phyloP scores from a whole-genome alignment of 202 grass and related monocot species.

The Dendrocalamus latiflorus region DNA sequence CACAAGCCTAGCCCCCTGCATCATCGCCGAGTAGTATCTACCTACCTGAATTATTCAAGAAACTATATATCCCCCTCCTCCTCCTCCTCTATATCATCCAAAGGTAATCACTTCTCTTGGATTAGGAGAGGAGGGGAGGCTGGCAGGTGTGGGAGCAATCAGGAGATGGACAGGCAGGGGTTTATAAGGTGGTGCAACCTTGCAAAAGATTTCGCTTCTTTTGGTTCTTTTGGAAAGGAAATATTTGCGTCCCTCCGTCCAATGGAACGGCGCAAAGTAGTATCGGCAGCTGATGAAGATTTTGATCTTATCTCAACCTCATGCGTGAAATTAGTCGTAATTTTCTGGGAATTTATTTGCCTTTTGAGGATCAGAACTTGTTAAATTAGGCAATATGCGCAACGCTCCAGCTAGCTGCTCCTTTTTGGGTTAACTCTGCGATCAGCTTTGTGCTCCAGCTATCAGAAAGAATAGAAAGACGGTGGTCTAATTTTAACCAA shows the following conservation, averaged over 20 bases:
- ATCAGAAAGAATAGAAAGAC: background rate
- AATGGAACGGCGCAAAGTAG: background rate
- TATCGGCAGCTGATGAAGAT: background rate
- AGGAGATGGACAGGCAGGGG: background rate
- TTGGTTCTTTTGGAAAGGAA: background rate
- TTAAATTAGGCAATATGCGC: background rate
- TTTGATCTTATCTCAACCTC: background rate
- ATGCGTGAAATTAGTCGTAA: background rate
- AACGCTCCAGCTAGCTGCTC: background rate
- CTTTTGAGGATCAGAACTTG: background rate
- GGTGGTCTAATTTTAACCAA: slow-evolving; percentile 16
- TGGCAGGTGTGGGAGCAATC: background rate
- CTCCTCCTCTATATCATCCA: background rate
- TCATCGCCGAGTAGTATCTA: slow-evolving; percentile 5
- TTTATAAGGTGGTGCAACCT: background rate
- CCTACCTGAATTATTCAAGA: background rate
- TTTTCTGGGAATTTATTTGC: background rate
- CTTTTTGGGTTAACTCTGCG: background rate
- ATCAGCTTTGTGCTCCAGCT: background rate
- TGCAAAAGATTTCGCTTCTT: background rate
- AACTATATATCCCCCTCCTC: background rate
- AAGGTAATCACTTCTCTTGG: background rate
- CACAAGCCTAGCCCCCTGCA: slow-evolving; percentile 31
- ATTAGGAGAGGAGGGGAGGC: background rate
- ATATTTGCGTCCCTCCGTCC: background rate